Base-by-base conservation (phyloP, 208 protist genomes). In the Leishmania major region DNA sequence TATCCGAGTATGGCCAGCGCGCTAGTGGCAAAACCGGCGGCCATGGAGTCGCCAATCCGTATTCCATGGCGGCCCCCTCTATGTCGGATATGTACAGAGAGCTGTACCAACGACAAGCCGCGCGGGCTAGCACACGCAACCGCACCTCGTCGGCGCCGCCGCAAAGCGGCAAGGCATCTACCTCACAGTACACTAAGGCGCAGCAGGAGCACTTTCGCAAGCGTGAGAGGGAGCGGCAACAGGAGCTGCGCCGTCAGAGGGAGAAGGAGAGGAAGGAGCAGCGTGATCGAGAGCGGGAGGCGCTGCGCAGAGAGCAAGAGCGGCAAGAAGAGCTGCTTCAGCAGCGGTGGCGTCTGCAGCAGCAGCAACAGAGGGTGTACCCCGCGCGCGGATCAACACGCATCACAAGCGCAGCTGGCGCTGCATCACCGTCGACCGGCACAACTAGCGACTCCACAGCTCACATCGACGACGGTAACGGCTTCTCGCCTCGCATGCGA, bases 171-270 rank as follows among this genome's bases (percentile, higher is more conserved):
- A 22, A 60, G 70, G 59, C 19, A 66, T 49, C 71, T 31, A 69
- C 66, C 19, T 89, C 87, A 53, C 81, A 86, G 74, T 95, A 95
- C 85, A 93, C 87, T 31, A 90, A 92, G 66, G 93, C 88, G 64
- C 91, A 95, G 83, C 84, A 91, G 75, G 90, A 92, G 62, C 84
- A 91, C 31, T 95, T 94, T 81, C 88, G 84, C 49, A 84, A 83
- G 43, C 88, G 87, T 5, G 93, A 96, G 84, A 83, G 82, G 75
- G 93, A 92, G 87, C 91, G 90, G 25, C 88, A 94, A 77, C 87
- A 88, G 72, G 89, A 95, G 78, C 71, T 95, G 53, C 80, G 77
- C 62, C 35, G 67, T 22, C 89, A 89, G 76, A 69, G 82, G 17
- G 87, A 92, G 81, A 78, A 71, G 82, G 91, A 93, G 75, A n/a